Evolutionary conservation across 1,139 yeast species (phyloP).

Genomic region (Wickerhamomyces sp.): DNA sequence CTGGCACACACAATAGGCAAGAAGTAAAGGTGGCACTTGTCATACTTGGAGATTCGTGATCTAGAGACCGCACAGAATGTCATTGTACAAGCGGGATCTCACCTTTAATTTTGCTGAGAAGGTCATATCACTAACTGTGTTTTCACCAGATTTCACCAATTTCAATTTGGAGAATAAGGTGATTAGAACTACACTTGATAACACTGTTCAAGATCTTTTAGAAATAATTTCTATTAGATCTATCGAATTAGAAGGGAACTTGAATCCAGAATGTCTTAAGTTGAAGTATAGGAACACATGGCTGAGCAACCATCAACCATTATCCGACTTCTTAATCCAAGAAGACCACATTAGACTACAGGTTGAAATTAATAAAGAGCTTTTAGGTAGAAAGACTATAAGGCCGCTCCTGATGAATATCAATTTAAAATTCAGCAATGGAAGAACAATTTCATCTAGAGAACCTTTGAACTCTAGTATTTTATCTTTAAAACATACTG

Average conservation of each 20-base stretch:
- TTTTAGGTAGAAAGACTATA: slow-evolving; percentile 5
- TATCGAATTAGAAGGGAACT: slow-evolving; percentile 7
- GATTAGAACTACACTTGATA: slow-evolving; percentile 21
- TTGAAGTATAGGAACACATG: slow-evolving; percentile 6
- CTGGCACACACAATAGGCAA: neutral
- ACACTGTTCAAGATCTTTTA: slow-evolving; percentile 23
- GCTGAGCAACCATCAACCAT: neutral
- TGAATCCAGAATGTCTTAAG: slow-evolving; percentile 17
- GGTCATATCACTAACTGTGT: slow-evolving; percentile 11
- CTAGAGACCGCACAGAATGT: no score
- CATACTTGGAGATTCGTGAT: no score
- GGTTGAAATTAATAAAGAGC: slow-evolving; percentile 4
- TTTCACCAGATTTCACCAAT: slow-evolving; percentile 15
- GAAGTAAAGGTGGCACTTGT: neutral
- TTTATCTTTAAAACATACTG: slow-evolving; percentile 10
- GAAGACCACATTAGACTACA: slow-evolving; percentile 3
- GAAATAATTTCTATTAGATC: slow-evolving; percentile 21
- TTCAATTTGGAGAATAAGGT: slow-evolving; percentile 14
- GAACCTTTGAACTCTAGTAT: slow-evolving; percentile 12
- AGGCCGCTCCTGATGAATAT: slow-evolving; percentile 15
- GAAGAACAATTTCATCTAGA: slow-evolving; percentile 12
- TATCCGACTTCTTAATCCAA: neutral
- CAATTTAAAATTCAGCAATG: slow-evolving; percentile 16
- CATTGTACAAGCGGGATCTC: slow-evolving; percentile 14
- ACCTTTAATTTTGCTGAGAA: slow-evolving; percentile 14